phyloP scores from a whole-genome alignment of 257 asterid species.

The Plantago ovata region DNA sequence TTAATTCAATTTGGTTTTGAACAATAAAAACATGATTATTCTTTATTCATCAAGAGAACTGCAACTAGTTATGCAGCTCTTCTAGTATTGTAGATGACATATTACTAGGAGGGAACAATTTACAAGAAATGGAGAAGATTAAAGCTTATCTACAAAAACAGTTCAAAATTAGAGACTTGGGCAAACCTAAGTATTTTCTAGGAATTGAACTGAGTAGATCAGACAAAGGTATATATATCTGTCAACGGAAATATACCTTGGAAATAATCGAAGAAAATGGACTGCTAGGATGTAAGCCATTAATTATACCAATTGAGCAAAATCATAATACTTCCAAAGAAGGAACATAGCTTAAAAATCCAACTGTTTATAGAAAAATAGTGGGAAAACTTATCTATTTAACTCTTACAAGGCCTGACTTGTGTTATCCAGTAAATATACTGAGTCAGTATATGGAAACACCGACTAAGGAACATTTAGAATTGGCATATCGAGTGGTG shows the following conservation, averaged over 20 bases:
- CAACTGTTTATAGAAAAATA: background rate
- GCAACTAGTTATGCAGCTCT: background rate
- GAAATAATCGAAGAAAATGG: background rate
- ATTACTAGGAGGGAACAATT: background rate
- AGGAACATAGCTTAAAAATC: background rate
- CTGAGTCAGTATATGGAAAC: background rate
- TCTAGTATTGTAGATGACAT: background rate
- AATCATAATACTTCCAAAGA: background rate
- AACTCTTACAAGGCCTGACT: background rate
- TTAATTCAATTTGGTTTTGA: background rate
- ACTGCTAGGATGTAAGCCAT: background rate
- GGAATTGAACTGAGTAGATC: slow-evolving; percentile 3
- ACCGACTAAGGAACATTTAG: background rate
- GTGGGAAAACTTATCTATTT: background rate
- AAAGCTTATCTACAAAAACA: background rate
- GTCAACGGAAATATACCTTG: background rate
- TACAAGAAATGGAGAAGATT: background rate
- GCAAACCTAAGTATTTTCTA: background rate
- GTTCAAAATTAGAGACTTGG: background rate
- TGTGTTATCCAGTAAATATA: background rate
- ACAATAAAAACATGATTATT: background rate
- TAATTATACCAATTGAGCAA: background rate
- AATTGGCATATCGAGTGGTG: background rate
- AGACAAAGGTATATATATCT: background rate
- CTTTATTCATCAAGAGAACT: background rate